phyloP scores from a whole-genome alignment of 1,139 yeast species.

The Debaryomyces robertsiae region DNA sequence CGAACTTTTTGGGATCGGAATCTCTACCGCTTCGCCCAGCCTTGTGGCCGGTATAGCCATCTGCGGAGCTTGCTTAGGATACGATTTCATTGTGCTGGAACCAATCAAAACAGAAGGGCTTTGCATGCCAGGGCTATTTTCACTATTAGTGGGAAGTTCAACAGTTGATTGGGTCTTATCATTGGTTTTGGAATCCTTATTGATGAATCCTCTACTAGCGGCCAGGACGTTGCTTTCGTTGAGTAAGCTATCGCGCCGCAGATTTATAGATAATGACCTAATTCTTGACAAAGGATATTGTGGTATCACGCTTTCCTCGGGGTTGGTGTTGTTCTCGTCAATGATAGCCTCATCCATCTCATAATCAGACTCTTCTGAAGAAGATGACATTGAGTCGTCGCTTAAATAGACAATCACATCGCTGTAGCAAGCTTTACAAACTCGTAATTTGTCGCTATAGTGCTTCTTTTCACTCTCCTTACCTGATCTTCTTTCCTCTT shows the following conservation, averaged over 20 bases:
- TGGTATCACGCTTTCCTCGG: conserved; percentile 12
- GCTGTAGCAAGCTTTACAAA: conserved; percentile 76
- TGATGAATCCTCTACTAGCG: conserved; percentile 20
- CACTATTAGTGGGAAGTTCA: conserved; percentile 1
- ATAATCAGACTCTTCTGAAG: conserved; percentile 22
- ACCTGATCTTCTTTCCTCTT: conserved; percentile 36
- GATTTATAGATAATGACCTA: conserved; percentile 34
- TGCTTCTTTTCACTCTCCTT: conserved; percentile 31
- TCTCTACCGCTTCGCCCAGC: conserved; percentile 77
- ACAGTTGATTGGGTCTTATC: conserved; percentile 1
- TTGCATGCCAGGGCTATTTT: conserved; percentile 1
- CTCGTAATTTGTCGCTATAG: conserved; percentile 71
- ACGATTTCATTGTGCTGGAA: conserved; percentile 17
- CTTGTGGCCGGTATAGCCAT: conserved; percentile 85
- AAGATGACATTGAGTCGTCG: conserved; percentile 54
- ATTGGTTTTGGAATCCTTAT: conserved; percentile 13
- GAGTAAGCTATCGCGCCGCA: conserved; percentile 24
- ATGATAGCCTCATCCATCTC: conserved; percentile 22
- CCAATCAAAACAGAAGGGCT: background rate
- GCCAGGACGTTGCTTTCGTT: conserved; percentile 11
- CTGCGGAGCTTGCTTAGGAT: conserved; percentile 68
- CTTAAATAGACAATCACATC: conserved; percentile 67
- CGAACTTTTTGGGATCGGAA: conserved; percentile 44
- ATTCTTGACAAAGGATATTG: conserved; percentile 35
- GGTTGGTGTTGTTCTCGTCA: conserved; percentile 18